These are phyloP conservation scores for Solanum hybrid DNA, from an alignment of 305 asterid species.

Conservation along the genomic window DNA sequence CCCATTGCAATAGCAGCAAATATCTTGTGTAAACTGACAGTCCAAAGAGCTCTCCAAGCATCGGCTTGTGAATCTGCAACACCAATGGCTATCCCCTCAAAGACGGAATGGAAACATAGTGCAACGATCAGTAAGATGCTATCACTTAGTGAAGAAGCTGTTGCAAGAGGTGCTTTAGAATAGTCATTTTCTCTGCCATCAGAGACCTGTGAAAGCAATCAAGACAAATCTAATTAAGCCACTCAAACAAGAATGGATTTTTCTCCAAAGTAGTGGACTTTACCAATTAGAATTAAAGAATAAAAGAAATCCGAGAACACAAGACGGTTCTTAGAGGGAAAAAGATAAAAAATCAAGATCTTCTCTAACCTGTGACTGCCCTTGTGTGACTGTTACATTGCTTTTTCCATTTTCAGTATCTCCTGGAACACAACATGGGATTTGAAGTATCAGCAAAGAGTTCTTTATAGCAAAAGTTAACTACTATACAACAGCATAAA, in stretches of 20 bases:
- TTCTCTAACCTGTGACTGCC: conserved; percentile 33
- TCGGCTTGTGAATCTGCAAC: conserved; percentile 71
- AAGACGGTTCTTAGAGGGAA: not conserved
- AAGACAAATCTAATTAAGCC: not conserved
- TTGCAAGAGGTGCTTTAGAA: conserved; percentile 27
- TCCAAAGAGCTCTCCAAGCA: conserved; percentile 91
- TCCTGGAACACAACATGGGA: conserved; percentile 13
- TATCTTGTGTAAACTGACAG: conserved; percentile 74
- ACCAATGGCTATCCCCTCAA: conserved; percentile 89
- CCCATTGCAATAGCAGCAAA: conserved; percentile 96
- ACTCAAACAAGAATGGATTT: not conserved
- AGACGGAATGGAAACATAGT: conserved; percentile 75
- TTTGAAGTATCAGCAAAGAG: not conserved
- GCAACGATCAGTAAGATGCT: conserved; percentile 62
- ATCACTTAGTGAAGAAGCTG: conserved; percentile 57
- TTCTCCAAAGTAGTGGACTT: not conserved
- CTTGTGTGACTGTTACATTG: conserved; percentile 14
- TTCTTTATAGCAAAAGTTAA: not conserved
- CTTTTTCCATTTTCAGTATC: conserved; percentile 20
- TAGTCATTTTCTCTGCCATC: conserved; percentile 17
- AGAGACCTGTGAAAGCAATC: conserved; percentile 5
- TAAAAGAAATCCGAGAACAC: not conserved
- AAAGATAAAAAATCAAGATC: not conserved
- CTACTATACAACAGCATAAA: not conserved
- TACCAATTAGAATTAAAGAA: not conserved